phyloP scores from a whole-genome alignment of 2,329 filamentous ascomycete genomes.

The Acrocalymma vagum region DNA sequence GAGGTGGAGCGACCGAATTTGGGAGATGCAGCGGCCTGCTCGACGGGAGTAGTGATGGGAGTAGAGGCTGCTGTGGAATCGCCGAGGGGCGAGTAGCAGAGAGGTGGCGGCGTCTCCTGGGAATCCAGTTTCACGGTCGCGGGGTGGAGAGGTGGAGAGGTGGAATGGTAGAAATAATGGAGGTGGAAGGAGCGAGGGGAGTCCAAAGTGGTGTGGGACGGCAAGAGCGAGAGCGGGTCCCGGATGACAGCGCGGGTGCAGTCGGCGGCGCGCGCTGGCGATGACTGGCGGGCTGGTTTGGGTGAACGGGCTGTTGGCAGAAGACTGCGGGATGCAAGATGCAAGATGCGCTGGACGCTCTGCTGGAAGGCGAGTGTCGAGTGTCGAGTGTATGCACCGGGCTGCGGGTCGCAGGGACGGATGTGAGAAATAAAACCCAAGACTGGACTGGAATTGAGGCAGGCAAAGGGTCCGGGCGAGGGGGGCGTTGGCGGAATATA shows the following conservation, averaged over 20 bases:
- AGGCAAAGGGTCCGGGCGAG: background rate
- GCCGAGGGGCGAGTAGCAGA: conserved; percentile 62
- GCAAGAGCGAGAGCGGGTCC: too few relatives aligned
- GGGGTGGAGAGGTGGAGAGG: conserved; percentile 10
- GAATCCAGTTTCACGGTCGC: conserved; percentile 62
- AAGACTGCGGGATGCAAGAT: background rate
- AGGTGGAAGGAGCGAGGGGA: conserved; percentile 19
- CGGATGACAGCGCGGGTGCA: conserved; percentile 22
- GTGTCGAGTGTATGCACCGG: conserved; percentile 5
- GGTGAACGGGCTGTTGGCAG: background rate
- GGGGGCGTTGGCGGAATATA: conserved; percentile 22
- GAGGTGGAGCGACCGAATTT: conserved; percentile 49
- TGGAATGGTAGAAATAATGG: conserved; percentile 7
- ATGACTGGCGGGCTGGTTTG: conserved; percentile 5
- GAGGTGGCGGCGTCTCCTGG: conserved; percentile 58
- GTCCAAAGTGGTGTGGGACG: conserved; percentile 11
- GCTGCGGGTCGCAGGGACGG: conserved; percentile 1
- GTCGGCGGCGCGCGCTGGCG: conserved; percentile 6
- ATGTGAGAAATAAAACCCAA: background rate
- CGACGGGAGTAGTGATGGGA: conserved; percentile 53
- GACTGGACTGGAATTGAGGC: background rate
- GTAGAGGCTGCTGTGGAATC: conserved; percentile 62
- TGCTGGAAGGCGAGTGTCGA: background rate
- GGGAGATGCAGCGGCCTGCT: conserved; percentile 50
- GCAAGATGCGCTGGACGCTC: background rate